Conservation (phyloP, 345 rosid genomes). For the Gossypium rotundifolium region DNA sequence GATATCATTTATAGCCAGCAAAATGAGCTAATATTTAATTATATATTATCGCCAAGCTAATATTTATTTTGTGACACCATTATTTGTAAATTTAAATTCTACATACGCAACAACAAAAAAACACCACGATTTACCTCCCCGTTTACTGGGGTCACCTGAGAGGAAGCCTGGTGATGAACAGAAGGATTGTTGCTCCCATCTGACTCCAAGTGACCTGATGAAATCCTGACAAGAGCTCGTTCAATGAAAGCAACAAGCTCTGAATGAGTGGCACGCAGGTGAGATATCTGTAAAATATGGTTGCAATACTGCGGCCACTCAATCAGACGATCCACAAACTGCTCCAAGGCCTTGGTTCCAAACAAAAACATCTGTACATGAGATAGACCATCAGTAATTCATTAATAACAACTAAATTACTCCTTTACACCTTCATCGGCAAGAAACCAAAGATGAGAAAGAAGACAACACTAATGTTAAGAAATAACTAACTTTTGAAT, state of each 20-base stretch:
- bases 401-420: neutral
- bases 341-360: slow-evolving; percentile 94
- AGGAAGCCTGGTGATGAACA: slow-evolving; percentile 41
- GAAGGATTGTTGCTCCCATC: slow-evolving; percentile 46
- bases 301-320: slow-evolving; percentile 99
- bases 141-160: slow-evolving; percentile 46
- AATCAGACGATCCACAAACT: slow-evolving; percentile 87
- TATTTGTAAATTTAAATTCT: neutral
- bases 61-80: neutral
- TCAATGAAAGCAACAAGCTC: slow-evolving; percentile 90
- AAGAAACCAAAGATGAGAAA: slow-evolving; percentile 4
- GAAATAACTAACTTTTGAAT: slow-evolving; percentile 70
- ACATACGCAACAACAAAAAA: neutral
- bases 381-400: slow-evolving; percentile 1
- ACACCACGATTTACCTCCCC: slow-evolving; percentile 48
- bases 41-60: neutral
- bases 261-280: slow-evolving; percentile 71
- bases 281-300: slow-evolving; percentile 96
- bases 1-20: neutral
- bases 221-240: slow-evolving; percentile 72
- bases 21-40: neutral
- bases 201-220: slow-evolving; percentile 67
- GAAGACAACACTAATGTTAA: neutral
- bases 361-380: slow-evolving; percentile 84
- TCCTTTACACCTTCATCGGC: neutral